These are phyloP conservation scores for Nemania serpens DNA, from an alignment of 2,329 filamentous ascomycete species.

Conservation along the genomic window DNA sequence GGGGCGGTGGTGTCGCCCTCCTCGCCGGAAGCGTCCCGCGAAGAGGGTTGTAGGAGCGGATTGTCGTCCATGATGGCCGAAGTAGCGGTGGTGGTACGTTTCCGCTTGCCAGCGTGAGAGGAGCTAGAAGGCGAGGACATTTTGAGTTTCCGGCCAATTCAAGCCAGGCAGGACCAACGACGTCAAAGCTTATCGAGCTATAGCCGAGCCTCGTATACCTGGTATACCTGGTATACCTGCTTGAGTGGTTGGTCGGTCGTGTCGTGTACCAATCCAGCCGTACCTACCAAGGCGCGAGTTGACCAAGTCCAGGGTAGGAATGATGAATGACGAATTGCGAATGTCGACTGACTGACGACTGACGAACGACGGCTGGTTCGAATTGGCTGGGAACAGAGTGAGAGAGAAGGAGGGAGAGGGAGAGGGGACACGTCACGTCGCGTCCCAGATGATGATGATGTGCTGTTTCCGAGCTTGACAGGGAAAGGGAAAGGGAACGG, in stretches of 20 bases:
- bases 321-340: background rate
- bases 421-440: conserved; percentile 19
- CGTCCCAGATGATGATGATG: conserved; percentile 1
- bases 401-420: background rate
- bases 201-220: too few species aligned
- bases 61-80: conserved; percentile 59
- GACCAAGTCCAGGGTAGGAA: conserved; percentile 2
- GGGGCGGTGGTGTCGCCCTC: conserved; percentile 76
- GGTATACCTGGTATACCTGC: too few species aligned
- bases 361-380: too few species aligned
- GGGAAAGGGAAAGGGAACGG: background rate
- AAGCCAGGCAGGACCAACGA: too few species aligned
- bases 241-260: too few species aligned
- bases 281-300: background rate
- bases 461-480: background rate
- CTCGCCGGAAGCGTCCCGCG: conserved; percentile 81
- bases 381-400: background rate
- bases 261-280: too few species aligned
- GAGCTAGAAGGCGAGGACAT: conserved; percentile 67
- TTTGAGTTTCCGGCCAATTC: conserved; percentile 7
- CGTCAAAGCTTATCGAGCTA: too few species aligned
- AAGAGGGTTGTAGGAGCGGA: conserved; percentile 69
- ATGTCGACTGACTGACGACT: background rate
- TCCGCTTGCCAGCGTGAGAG: conserved; percentile 72
- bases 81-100: conserved; percentile 67